phyloP scores from a whole-genome alignment of 805 yeast genomes.

The Wickerhamiella brachini region DNA sequence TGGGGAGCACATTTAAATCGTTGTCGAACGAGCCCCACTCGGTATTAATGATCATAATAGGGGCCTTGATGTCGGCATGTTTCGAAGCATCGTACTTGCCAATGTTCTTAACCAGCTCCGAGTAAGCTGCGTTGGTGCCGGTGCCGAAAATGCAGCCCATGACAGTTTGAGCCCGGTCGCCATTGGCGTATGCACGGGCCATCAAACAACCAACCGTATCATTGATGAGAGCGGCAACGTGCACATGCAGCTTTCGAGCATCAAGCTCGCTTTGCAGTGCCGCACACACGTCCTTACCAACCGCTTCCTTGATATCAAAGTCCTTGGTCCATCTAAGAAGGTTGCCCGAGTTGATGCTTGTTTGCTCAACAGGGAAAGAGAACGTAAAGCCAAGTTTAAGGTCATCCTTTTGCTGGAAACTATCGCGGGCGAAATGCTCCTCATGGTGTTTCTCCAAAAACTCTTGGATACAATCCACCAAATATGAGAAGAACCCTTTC shows the following conservation, averaged over 20 bases:
- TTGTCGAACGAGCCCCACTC: constrained; percentile 99
- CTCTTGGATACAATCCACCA: constrained; percentile 54
- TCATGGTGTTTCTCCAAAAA: constrained; percentile 59
- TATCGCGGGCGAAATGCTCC: constrained; percentile 26
- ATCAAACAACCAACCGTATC: constrained; percentile 92
- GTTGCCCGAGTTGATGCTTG: constrained; percentile 62
- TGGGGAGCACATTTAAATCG: constrained; percentile 58
- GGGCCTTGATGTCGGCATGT: constrained; percentile 21
- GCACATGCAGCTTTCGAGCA: constrained; percentile 37
- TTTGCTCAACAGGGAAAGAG: constrained; percentile 84
- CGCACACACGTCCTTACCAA: constrained; percentile 69
- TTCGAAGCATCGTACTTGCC: constrained; percentile 48
- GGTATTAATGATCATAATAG: constrained; percentile 75
- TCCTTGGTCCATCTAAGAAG: constrained; percentile 96
- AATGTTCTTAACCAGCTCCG: constrained; percentile 61
- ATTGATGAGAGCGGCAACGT: constrained; percentile 78
- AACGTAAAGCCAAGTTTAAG: constrained; percentile 86
- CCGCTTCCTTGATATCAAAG: constrained; percentile 70
- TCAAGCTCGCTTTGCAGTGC: constrained; percentile 60
- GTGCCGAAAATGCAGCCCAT: constrained; percentile 93
- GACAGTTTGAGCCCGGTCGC: constrained; percentile 55
- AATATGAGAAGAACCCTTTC: constrained; percentile 54
- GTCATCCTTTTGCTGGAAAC: constrained; percentile 16
- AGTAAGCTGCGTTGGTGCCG: constrained; percentile 94
- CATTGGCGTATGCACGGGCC: constrained; percentile 71